These are phyloP conservation scores for Chaetothyriales sp. DNA, from an alignment of 2,329 filamentous ascomycete genomes.

Conservation along the genomic window DNA sequence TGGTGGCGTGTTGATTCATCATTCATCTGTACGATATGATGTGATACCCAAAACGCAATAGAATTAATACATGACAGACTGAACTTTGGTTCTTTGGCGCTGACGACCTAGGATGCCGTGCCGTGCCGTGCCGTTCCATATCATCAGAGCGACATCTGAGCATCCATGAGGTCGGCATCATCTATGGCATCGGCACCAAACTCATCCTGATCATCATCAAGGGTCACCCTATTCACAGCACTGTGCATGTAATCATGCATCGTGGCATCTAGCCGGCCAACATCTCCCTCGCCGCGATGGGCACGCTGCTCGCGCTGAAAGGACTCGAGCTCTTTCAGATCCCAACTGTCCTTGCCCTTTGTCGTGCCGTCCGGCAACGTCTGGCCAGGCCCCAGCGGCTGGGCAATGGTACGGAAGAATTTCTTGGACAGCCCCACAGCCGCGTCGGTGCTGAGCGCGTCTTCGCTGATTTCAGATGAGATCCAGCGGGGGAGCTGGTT, in stretches of 20 bases:
- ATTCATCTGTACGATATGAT: no score
- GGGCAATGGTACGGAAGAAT: slow-evolving; percentile 82
- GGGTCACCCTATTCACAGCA: slow-evolving; percentile 15
- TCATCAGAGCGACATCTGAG: slow-evolving; percentile 8
- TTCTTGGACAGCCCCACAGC: slow-evolving; percentile 77
- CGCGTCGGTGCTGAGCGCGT: slow-evolving; percentile 90
- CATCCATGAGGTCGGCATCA: slow-evolving; percentile 28
- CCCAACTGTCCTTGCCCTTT: slow-evolving; percentile 78
- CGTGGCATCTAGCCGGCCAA: slow-evolving; percentile 15
- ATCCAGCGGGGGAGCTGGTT: slow-evolving; percentile 94
- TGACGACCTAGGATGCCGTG: no score
- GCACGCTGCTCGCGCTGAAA: slow-evolving; percentile 55
- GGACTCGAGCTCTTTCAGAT: slow-evolving; percentile 57
- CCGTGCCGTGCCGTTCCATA: no score
- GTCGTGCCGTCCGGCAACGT: slow-evolving; percentile 44
- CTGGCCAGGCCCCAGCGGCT: slow-evolving; percentile 68
- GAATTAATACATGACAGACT: no score
- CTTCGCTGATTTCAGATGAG: slow-evolving; percentile 69
- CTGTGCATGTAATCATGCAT: slow-evolving; percentile 18
- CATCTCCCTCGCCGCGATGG: slow-evolving; percentile 37
- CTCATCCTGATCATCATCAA: slow-evolving; percentile 19
- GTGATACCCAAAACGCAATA: no score
- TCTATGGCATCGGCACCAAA: slow-evolving; percentile 25
- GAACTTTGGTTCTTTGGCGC: no score
- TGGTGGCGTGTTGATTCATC: no score